Evolutionary conservation across 805 yeast genomes (phyloP), one percentile per base, ranked within the genome.

Genomic region (Metschnikowia dekortorum): DNA sequence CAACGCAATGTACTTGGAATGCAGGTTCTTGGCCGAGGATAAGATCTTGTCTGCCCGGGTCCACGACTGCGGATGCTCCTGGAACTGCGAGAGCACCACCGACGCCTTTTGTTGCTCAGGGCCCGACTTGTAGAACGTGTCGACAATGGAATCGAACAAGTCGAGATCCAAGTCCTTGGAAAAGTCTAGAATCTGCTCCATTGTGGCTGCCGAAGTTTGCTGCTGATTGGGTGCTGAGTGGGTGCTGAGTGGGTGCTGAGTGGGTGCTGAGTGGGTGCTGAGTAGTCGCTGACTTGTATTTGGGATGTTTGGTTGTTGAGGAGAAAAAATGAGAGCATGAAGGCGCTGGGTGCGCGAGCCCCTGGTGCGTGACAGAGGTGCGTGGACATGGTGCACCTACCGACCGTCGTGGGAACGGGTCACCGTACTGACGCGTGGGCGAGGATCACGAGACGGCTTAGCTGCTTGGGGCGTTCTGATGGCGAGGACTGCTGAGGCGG

Each of bases 51-150:
- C 98, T 33, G 96, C 94, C 50, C 87, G 81, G 58, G 87, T 89
- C 99, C 99, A 94, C 28, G 97, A 85, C 60, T 92, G 96, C 2
- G 94, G 95, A 67, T 90, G 87, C 54, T 89, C 96, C 69, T 94
- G 97, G 67, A 94, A 91, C 69, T 83, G 81, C 22, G 87, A 84
- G 60, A 87, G 77, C 8, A 85, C 70, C 36, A 76, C 75, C 68
- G 85, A 92, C 8, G 96, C 95, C 56, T 77, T 74, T 53, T 81
- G 81, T 60, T 85, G 90, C 50, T 80, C 83, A n/a, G 72, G 76
- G 22, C 95, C 71, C 4, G 86, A 76, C 51, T 78, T 78, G 69
- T 87, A 94, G 65, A 94, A 89, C 6, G 92, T 79, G 50, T 82
- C 86, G 31, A 92, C 98, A 28, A 91, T 86, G 50, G 79, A 82